Conservation (phyloP, 257 asterid genomes). For the Jacaranda mimosifolia region DNA sequence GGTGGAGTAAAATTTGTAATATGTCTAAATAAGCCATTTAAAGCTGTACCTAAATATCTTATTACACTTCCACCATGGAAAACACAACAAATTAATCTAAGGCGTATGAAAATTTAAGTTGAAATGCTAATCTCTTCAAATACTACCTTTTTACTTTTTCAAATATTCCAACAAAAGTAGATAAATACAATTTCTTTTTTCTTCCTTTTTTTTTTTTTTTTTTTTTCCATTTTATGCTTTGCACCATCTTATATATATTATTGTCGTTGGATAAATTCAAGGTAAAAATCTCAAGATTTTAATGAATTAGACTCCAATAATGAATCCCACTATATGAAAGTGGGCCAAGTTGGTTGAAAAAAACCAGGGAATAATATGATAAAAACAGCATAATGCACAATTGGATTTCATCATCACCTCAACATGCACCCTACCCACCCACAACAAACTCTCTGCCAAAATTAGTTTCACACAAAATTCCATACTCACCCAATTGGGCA, state of each 20-base stretch:
- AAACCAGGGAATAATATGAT: not conserved
- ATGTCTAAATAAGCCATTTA: too few relatives aligned
- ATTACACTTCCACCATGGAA: too few relatives aligned
- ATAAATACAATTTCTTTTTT: too few relatives aligned
- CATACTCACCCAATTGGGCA: not conserved
- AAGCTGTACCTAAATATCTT: too few relatives aligned
- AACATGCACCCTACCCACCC: constrained; percentile 21
- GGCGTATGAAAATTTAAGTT: too few relatives aligned
- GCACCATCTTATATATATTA: not conserved
- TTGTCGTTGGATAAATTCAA: not conserved
- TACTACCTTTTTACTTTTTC: too few relatives aligned
- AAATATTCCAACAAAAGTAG: too few relatives aligned
- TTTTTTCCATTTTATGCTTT: not conserved
- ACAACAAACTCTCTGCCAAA: constrained; percentile 36
- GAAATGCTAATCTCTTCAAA: too few relatives aligned
- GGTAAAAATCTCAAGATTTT: not conserved
- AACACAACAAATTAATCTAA: too few relatives aligned
- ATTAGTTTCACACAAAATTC: constrained; percentile 33
- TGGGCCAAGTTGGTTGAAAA: constrained; percentile 40
- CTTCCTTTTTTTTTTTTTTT: not conserved
- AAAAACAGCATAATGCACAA: not conserved
- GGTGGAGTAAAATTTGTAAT: too few relatives aligned
- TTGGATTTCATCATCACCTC: not conserved
- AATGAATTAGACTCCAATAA: constrained; percentile 1
- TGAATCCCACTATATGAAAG: not conserved